phyloP scores from a whole-genome alignment of 148 eudicot species.

The Tetragonia tetragonoides region DNA sequence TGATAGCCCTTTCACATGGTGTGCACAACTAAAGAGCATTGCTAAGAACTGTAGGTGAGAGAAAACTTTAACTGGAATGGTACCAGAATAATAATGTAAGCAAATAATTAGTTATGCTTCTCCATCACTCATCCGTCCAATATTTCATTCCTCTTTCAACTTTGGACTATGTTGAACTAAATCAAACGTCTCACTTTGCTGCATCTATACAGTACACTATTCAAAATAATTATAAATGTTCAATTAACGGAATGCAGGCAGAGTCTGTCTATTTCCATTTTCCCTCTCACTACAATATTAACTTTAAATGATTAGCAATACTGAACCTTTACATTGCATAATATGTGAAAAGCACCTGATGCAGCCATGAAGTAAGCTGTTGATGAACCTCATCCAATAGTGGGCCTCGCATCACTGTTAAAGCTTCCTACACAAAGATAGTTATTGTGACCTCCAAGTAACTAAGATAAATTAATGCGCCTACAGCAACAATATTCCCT shows the following conservation, averaged over 20 bases:
- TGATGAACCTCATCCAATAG: constrained; percentile 74
- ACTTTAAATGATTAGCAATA: constrained; percentile 7
- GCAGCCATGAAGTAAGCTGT: constrained; percentile 59
- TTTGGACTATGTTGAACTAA: background rate
- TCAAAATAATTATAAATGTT: background rate
- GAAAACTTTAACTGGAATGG: background rate
- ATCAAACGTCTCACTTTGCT: background rate
- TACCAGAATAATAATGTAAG: background rate
- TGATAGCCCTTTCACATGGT: background rate
- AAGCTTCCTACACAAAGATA: constrained; percentile 38
- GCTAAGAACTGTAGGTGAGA: background rate
- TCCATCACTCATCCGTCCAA: background rate
- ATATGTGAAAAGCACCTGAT: constrained; percentile 44
- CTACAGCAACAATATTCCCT: background rate
- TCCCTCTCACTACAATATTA: background rate
- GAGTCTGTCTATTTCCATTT: background rate
- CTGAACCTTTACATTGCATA: background rate
- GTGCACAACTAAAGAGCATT: background rate
- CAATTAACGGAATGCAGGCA: background rate
- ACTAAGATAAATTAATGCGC: background rate
- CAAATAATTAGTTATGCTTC: background rate
- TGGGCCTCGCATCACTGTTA: constrained; percentile 61
- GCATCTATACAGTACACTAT: background rate
- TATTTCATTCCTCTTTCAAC: background rate
- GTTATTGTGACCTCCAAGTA: background rate